These are phyloP conservation scores for Russula brevipes DNA, from an alignment of 768 basidiomycete genomes.

Conservation along the genomic window DNA sequence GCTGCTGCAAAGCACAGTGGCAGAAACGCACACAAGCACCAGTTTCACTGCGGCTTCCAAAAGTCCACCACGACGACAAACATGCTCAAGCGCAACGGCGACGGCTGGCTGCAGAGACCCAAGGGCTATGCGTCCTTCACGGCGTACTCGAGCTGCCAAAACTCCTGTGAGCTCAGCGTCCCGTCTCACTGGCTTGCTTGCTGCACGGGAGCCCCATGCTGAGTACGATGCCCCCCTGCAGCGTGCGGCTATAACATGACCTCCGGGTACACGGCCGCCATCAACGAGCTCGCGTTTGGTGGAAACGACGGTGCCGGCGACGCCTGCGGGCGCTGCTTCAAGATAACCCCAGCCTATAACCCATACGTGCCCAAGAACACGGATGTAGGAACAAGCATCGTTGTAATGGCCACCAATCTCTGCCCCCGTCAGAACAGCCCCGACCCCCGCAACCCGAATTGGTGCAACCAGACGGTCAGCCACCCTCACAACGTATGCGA, in stretches of 20 bases:
- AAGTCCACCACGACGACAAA: too few relatives aligned
- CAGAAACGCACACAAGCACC: too few relatives aligned
- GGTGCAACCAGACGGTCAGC: constrained; percentile 48
- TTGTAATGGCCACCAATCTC: constrained; percentile 46
- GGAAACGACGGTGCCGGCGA: constrained; percentile 48
- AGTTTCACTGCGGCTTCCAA: too few relatives aligned
- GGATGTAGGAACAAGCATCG: constrained; percentile 44
- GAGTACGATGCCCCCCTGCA: constrained; percentile 15
- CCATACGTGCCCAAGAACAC: constrained; percentile 47
- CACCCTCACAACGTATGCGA: constrained; percentile 37
- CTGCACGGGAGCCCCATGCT: not conserved
- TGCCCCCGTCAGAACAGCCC: constrained; percentile 36
- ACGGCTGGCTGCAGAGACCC: constrained; percentile 38
- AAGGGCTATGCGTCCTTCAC: constrained; percentile 57
- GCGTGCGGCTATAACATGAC: constrained; percentile 48
- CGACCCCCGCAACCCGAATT: constrained; percentile 41
- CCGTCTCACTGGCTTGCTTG: too few relatives aligned
- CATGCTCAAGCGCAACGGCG: too few relatives aligned
- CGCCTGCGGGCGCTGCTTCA: constrained; percentile 59
- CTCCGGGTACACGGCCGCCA: constrained; percentile 50
- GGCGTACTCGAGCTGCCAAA: constrained; percentile 45
- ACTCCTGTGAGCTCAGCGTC: constrained; percentile 38
- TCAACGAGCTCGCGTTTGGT: constrained; percentile 55
- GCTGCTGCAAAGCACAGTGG: not conserved
- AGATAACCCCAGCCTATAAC: constrained; percentile 44